phyloP scores from a whole-genome alignment of 1,139 yeast species.

The Kurtzmaniella quercitrusa region DNA sequence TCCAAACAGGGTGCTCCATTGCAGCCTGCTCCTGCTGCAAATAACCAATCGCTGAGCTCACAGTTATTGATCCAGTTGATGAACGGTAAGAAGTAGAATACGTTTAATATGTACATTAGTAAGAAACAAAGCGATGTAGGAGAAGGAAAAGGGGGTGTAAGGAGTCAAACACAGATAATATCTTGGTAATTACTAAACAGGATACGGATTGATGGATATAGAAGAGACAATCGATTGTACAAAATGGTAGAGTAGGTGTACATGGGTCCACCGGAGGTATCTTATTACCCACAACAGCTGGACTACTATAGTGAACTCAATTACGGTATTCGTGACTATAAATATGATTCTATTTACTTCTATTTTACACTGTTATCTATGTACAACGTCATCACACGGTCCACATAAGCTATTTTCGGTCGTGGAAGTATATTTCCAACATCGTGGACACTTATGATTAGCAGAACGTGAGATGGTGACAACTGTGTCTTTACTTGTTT shows the following conservation, averaged over 20 bases:
- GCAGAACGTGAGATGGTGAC: constrained; percentile 43
- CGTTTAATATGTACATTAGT: constrained; percentile 1
- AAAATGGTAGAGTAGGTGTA: too few relatives aligned
- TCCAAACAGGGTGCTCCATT: constrained; percentile 9
- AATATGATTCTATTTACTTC: too few relatives aligned
- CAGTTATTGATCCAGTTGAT: constrained; percentile 68
- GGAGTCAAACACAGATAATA: too few relatives aligned
- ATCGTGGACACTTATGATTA: constrained; percentile 75
- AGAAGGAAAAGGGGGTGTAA: too few relatives aligned
- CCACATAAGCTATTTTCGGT: constrained; percentile 53
- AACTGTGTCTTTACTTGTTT: constrained; percentile 24
- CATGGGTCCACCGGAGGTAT: too few relatives aligned
- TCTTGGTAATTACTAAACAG: too few relatives aligned
- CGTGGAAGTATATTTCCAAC: constrained; percentile 77
- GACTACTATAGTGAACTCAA: too few relatives aligned
- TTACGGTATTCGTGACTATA: too few relatives aligned
- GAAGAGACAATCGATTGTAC: too few relatives aligned
- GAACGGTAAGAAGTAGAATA: constrained; percentile 52
- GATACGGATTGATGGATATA: too few relatives aligned
- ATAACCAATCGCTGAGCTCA: constrained; percentile 46
- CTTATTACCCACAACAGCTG: too few relatives aligned
- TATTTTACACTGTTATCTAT: background rate
- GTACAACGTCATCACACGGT: constrained; percentile 52
- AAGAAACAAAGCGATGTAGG: background rate
- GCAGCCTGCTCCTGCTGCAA: constrained; percentile 11